Base-by-base conservation (phyloP, 2,329 filamentous ascomycete species). In the Knoxdaviesia capensis region DNA sequence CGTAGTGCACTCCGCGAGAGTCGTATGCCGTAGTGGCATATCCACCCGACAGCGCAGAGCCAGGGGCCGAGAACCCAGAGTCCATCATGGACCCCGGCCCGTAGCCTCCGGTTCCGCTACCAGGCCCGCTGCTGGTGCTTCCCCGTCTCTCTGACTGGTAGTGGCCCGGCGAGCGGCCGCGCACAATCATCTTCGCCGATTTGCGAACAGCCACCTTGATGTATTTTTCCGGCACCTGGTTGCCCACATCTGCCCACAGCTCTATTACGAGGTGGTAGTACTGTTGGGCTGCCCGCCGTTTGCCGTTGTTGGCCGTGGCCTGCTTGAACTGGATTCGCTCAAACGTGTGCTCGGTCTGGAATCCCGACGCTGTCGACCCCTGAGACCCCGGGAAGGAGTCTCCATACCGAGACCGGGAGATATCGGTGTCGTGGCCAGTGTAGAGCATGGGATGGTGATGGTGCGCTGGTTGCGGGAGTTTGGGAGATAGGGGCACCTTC, bases 251-350 rank as follows among this genome's bases (percentile, higher is more conserved):
- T 6, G 72, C 83, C 58, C 75, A 84, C 1, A 92, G 71, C 54
- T 93, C 85, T 4, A 93, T 78, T 38, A 92, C 73, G n/a, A 94
- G 67, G 51, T 90, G 83, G 53, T 92, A 94, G 57, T 86, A 93
- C 51, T 94, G 87, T 54, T 94, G 86, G 11, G 86, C 84, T 1
- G 86, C 86, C 44, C 87, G 69, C 49, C 87, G 71, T 57, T 93
- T 93, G 39, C 86, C 86, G 50, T 94, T 94, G 61, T 94, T 94
- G 29, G 85, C 84, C 0, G 86, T 94, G 1, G 87, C 86, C 48
- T 84, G 83, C 57, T 93, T 92, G 69, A 94, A 94, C 52, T 94
- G 86, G 41, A 94, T 90, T 7, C 87, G 77, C 54, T 94, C 86
- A 54, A 92, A 94, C 0, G 68, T 74, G 47, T 74, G 67, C 49